These are phyloP conservation scores for Larix sibirica DNA, from an alignment of 83 land plant species.

Conservation along the genomic window DNA sequence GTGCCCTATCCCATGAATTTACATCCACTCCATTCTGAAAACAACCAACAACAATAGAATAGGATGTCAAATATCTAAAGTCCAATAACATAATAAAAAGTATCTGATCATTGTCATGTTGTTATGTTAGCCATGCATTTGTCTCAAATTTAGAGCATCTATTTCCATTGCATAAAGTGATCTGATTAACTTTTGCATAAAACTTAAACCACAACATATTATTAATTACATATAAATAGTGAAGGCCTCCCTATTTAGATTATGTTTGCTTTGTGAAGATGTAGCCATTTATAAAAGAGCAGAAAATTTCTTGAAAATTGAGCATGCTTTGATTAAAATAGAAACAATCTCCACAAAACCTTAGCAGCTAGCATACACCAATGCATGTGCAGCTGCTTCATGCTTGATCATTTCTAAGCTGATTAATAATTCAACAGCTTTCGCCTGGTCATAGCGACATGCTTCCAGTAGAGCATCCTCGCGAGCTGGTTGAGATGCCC, in stretches of 20 bases:
- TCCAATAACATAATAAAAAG: neutral
- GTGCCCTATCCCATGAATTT: slow-evolving; percentile 65
- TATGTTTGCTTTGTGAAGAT: neutral
- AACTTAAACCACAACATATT: neutral
- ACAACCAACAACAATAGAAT: neutral
- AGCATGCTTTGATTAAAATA: slow-evolving; percentile 38
- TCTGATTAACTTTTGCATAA: neutral
- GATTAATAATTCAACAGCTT: slow-evolving; percentile 60
- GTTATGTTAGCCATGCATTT: neutral
- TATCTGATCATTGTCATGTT: neutral
- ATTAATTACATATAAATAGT: neutral
- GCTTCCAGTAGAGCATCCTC: slow-evolving; percentile 89
- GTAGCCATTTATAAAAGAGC: neutral
- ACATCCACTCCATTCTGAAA: slow-evolving; percentile 77
- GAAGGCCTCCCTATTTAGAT: neutral
- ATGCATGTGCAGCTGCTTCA: slow-evolving; percentile 59
- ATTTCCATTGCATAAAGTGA: neutral
- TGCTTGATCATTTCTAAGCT: slow-evolving; percentile 63
- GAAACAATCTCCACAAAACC: slow-evolving; percentile 68
- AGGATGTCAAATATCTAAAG: slow-evolving; percentile 10
- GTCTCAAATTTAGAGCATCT: neutral
- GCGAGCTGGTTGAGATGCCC: slow-evolving; percentile 71
- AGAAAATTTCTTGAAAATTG: neutral
- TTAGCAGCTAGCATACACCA: slow-evolving; percentile 67
- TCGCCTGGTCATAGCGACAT: slow-evolving; percentile 46